Conservation (phyloP, 345 rosid genomes). For the Arabidopsis arenosa region DNA sequence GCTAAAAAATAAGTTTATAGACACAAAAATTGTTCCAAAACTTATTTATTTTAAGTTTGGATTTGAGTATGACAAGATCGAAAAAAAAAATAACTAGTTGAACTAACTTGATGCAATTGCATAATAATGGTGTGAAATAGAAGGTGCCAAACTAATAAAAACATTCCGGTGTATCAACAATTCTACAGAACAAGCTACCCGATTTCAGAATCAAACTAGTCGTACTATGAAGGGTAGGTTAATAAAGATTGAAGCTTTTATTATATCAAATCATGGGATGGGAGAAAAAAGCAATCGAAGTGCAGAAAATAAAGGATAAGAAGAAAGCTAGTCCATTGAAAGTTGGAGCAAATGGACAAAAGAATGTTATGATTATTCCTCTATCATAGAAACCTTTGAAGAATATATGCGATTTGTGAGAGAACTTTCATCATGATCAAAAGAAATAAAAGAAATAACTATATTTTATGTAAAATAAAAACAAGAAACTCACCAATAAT, state of each 20-base stretch:
- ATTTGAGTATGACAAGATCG: no score
- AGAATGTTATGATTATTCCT: constrained; percentile 43
- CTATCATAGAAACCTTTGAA: constrained; percentile 33
- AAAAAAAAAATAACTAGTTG: neutral
- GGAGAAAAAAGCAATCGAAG: constrained; percentile 29
- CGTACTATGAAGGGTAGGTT: constrained; percentile 2
- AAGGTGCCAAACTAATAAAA: constrained; percentile 7
- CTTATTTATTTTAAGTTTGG: no score
- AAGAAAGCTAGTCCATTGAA: constrained; percentile 46
- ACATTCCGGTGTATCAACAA: neutral
- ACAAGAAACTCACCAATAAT: constrained; percentile 38
- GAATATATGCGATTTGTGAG: constrained; percentile 40
- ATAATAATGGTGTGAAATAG: neutral
- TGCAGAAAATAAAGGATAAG: constrained; percentile 37
- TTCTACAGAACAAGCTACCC: neutral
- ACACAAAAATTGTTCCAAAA: no score
- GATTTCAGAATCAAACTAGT: constrained; percentile 14
- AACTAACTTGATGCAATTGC: neutral
- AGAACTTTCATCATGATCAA: constrained; percentile 41
- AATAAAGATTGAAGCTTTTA: constrained; percentile 5
- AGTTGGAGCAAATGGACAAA: constrained; percentile 46
- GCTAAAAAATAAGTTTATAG: no score
- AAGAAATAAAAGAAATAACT: neutral
- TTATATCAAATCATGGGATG: constrained; percentile 26
- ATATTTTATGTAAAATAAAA: neutral